Base-by-base conservation (phyloP, 2,329 filamentous ascomycete species). In the Pestalotiopsis sp. region DNA sequence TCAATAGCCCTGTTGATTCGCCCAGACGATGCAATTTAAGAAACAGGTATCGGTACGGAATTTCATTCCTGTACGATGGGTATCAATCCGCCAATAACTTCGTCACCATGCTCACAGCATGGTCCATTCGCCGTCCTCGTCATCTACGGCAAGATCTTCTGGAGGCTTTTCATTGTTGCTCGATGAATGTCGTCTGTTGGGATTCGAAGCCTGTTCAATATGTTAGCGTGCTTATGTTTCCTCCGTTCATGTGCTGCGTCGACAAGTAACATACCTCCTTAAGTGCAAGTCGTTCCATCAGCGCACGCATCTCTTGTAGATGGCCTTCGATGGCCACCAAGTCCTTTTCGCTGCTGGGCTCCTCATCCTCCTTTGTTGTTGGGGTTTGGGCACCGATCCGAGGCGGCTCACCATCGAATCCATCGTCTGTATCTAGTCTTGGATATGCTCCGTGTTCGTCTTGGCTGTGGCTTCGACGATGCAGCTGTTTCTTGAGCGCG, bases 211-310 rank as follows among this genome's bases (percentile, higher is more conserved):
- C 38, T 45, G 39, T 7, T 68, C 36, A 13, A 52, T 31, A 3
- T 31, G 14, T 66, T 27, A 66, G 64, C 17, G 6, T 36, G 31
- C 49, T 5, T 11, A 62, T 56, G 45, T 13, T 17, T n/a, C 12
- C 9, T 38, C 1, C 38, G 27, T 52, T 11, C 20, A 62, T 56
- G 23, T 14, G 11, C 23, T 36, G 57, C 60, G 17, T n/a, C 17
- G 17, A 52, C 14, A 20, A 20, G 45, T 52, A 23, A 63, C 65
- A 62, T 39, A 70, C 70, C 45, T 70, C 59, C 11, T 70, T 52
- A 12, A 70, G 38, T 36, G 66, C 60, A 56, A 73, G 64, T 52
- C 68, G 67, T 57, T 71, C 70, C n/a, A 73, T 64, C 11, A 73
- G 25, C 36, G 70, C 57, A 20, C 69, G 70, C 41, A 73, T 52